Percentiles rank a stretch among this genome's conserved stretches.
Conservation (phyloP, 169 alveolate species). For the Neospora caninum region DNA sequence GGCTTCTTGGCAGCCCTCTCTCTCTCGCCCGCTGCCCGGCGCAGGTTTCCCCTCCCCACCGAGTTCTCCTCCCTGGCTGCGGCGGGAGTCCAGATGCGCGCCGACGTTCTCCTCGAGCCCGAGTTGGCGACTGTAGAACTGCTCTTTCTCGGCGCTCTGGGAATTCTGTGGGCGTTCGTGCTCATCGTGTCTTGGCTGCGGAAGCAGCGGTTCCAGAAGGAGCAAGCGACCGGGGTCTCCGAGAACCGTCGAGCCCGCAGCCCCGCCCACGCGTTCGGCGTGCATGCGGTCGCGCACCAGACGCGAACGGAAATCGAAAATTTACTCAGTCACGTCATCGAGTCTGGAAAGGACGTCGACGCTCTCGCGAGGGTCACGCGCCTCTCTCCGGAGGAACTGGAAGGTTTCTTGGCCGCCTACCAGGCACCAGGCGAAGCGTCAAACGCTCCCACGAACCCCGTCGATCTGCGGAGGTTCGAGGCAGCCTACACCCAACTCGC, state of each 20-base stretch:
- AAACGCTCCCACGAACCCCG: not conserved
- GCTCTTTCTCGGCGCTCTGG: not conserved
- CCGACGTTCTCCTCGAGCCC: slow-evolving; percentile 24
- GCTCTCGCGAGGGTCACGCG: slow-evolving; percentile 2
- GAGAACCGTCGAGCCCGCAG: not conserved
- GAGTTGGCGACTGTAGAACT: not conserved
- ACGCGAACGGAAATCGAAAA: not conserved
- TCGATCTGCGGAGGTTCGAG: not conserved
- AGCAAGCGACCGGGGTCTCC: not conserved
- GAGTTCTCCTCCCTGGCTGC: not conserved
- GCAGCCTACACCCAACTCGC: not conserved
- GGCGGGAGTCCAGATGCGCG: not conserved
- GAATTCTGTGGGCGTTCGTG: not conserved
- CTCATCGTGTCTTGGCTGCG: not conserved
- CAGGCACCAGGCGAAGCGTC: not conserved
- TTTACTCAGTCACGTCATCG: slow-evolving; percentile 16
- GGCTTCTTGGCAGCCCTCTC: too few species aligned
- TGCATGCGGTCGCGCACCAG: not conserved
- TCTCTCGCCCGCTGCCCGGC: too few species aligned
- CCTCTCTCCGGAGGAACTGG: not conserved
- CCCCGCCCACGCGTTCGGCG: slow-evolving; percentile 1
- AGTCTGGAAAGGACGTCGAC: not conserved
- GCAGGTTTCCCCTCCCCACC: not conserved
- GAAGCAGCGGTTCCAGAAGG: too few species aligned
- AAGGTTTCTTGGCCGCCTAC: not conserved